These are phyloP conservation scores for Lactarius indigo DNA, from an alignment of 768 basidiomycete genomes.

Conservation along the genomic window DNA sequence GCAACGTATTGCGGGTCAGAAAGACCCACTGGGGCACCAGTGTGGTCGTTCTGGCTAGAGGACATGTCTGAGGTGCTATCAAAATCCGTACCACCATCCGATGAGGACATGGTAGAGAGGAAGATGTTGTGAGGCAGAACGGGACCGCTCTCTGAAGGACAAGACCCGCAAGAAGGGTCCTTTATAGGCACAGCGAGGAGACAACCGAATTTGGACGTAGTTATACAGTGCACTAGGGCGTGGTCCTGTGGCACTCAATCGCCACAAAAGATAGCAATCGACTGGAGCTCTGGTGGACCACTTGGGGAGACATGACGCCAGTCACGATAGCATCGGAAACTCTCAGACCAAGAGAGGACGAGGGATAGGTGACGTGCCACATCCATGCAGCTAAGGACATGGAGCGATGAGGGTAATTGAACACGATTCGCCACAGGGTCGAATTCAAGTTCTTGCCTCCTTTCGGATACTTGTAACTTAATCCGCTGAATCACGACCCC, in stretches of 20 bases:
- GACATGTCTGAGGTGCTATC: background rate
- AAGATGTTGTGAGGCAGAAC: background rate
- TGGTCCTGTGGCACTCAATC: background rate
- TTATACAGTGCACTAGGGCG: background rate
- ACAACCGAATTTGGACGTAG: background rate
- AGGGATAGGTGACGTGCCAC: background rate
- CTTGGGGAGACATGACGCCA: background rate
- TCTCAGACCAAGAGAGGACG: background rate
- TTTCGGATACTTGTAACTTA: background rate
- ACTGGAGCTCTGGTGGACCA: background rate
- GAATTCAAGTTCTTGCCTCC: background rate
- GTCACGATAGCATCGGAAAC: background rate
- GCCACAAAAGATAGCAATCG: background rate
- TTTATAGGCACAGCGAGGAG: background rate
- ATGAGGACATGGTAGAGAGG: background rate
- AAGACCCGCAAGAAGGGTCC: background rate
- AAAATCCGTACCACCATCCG: background rate
- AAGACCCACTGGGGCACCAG: slow-evolving; percentile 42
- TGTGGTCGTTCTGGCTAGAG: background rate
- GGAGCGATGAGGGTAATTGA: background rate
- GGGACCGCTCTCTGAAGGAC: background rate
- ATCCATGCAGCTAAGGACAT: background rate
- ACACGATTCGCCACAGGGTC: background rate
- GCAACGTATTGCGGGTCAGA: slow-evolving; percentile 44
- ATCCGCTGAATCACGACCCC: too few relatives aligned